A percentile compares a stretch with the other conserved stretches of the same genome.
Conservation (phyloP, 129 eudicot genomes). For the Heracleum sosnowskyi region DNA sequence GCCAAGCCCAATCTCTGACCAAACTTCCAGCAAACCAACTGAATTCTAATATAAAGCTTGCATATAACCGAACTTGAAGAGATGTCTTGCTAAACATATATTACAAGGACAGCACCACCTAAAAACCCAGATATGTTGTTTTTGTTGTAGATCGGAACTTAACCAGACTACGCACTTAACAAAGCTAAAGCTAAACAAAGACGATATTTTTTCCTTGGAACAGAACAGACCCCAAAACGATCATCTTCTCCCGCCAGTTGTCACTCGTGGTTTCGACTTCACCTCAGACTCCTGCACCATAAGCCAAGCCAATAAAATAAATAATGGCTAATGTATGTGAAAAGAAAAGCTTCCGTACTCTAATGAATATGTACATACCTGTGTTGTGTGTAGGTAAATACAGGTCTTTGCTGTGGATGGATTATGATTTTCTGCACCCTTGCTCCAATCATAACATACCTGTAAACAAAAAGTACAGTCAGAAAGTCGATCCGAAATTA, state of each 20-base stretch:
- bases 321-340: not conserved
- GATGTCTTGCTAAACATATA: not conserved
- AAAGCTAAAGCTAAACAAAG: not conserved
- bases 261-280: constrained; percentile 65
- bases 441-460: constrained; percentile 97
- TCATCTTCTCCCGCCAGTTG: constrained; percentile 50
- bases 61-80: not conserved
- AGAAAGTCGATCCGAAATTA: not conserved
- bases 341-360: not conserved
- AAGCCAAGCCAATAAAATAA: not conserved
- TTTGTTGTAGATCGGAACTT: not conserved
- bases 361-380: constrained; percentile 30
- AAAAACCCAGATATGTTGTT: not conserved
- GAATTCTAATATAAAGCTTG: not conserved
- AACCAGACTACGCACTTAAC: not conserved
- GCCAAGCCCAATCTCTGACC: too few species aligned
- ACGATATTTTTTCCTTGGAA: too few species aligned
- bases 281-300: constrained; percentile 66
- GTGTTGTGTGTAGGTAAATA: constrained; percentile 57
- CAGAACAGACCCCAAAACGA: not conserved
- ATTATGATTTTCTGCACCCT: constrained; percentile 95
- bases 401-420: constrained; percentile 70
- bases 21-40: too few species aligned
- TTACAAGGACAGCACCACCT: not conserved
- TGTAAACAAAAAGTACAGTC: constrained; percentile 5